Conservation (phyloP, 202 grass and related monocot species). For the Zoysia matrella region DNA sequence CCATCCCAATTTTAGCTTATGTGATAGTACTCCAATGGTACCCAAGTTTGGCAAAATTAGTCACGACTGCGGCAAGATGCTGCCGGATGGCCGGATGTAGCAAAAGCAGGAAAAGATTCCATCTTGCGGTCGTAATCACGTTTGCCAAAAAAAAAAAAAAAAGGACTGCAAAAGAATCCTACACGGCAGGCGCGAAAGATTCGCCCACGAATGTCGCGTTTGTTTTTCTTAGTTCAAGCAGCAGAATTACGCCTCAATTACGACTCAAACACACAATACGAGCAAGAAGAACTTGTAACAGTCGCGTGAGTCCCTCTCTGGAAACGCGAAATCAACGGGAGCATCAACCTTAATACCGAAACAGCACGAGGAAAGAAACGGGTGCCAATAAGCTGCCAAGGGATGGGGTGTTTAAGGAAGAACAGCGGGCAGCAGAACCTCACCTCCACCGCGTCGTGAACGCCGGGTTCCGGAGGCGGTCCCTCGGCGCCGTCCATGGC, state of each 20-base stretch:
- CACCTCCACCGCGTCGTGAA: constrained; percentile 32
- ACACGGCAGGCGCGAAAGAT: neutral
- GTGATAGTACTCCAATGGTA: constrained; percentile 2
- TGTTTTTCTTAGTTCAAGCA: neutral
- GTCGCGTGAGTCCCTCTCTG: neutral
- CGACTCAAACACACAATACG: neutral
- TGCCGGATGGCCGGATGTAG: neutral
- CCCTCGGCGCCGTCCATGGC: constrained; percentile 40
- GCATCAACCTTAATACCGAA: neutral
- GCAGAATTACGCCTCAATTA: neutral
- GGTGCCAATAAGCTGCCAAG: too few relatives aligned
- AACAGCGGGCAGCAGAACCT: neutral
- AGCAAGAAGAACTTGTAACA: neutral
- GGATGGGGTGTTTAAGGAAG: too few relatives aligned
- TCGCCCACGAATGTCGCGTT: constrained; percentile 14
- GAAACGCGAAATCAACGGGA: neutral
- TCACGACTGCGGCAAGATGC: neutral
- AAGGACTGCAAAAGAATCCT: neutral
- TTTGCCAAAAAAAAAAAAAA: neutral
- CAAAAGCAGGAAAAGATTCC: constrained; percentile 29
- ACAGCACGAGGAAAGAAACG: neutral
- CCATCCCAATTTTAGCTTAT: neutral
- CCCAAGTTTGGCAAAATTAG: constrained; percentile 12
- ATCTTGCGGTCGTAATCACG: constrained; percentile 25
- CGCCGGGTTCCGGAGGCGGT: constrained; percentile 13